Percentiles rank a stretch among this genome's conserved stretches.
phyloP scores from a whole-genome alignment of 208 protist species.

The Wallacemonas collosoma region DNA sequence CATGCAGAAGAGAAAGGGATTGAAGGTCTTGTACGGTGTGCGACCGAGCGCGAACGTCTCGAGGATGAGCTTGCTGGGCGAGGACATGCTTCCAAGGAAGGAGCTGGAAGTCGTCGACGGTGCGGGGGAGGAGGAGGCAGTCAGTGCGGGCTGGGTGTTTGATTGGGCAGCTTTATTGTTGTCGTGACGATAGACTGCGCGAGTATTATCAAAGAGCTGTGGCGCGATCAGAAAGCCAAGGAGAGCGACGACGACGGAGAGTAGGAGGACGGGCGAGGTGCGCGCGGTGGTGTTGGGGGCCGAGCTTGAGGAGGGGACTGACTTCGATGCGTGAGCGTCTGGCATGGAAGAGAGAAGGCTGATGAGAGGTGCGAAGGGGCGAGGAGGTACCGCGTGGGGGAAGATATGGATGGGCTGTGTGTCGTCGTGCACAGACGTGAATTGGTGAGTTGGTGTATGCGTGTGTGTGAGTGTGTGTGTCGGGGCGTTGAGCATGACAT shows the following conservation, averaged over 20 bases:
- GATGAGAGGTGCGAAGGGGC: no score
- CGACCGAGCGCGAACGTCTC: constrained; percentile 26
- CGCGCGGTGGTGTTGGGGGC: no score
- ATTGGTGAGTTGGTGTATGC: no score
- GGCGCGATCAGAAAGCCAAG: not conserved
- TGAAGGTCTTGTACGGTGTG: constrained; percentile 41
- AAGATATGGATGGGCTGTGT: no score
- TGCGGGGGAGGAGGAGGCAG: not conserved
- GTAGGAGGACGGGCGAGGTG: not conserved
- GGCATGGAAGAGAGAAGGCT: no score
- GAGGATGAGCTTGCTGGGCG: constrained; percentile 8
- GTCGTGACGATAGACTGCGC: not conserved
- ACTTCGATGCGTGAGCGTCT: no score
- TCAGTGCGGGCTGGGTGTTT: not conserved
- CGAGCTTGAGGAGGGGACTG: no score
- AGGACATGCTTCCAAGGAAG: not conserved
- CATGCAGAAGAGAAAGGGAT: constrained; percentile 62
- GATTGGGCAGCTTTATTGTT: not conserved
- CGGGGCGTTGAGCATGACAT: no score
- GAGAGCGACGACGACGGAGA: not conserved
- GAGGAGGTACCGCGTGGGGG: no score
- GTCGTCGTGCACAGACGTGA: no score
- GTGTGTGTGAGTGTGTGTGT: no score
- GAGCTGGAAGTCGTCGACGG: not conserved
- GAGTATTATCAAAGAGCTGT: not conserved